Evolutionary conservation across 2,329 filamentous ascomycete genomes (phyloP).

Genomic region (Mollisiaceae sp.): DNA sequence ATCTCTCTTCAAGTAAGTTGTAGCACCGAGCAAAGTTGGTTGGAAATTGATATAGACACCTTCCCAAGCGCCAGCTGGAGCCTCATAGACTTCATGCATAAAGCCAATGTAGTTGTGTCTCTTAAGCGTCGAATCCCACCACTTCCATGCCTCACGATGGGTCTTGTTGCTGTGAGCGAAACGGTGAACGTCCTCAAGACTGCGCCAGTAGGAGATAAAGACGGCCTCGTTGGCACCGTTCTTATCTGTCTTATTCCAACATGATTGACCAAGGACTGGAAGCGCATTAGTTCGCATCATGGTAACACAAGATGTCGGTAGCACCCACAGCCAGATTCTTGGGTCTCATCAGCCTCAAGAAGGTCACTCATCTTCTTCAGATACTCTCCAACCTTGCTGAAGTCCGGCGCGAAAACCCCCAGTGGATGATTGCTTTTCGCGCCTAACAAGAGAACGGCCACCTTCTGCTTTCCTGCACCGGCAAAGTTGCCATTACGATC

Average conservation of each 20-base stretch:
- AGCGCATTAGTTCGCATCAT: background rate
- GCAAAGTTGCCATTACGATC: conserved; percentile 24
- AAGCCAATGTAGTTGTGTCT: conserved; percentile 30
- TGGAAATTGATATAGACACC: conserved; percentile 34
- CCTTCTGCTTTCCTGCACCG: conserved; percentile 27
- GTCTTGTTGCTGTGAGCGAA: conserved; percentile 61
- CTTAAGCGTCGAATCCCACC: conserved; percentile 55
- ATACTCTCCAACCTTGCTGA: conserved; percentile 19
- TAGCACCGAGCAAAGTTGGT: conserved; percentile 26
- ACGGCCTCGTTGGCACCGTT: conserved; percentile 30
- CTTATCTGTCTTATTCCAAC: conserved; percentile 17
- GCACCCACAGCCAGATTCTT: conserved; percentile 30
- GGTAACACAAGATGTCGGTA: background rate
- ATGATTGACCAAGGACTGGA: conserved; percentile 29
- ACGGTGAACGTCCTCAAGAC: conserved; percentile 28
- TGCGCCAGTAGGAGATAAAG: conserved; percentile 31
- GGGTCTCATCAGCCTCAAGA: conserved; percentile 24
- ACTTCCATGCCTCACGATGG: conserved; percentile 83
- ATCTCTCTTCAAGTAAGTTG: conserved; percentile 31
- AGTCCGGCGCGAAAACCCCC: conserved; percentile 30
- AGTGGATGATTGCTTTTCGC: conserved; percentile 33
- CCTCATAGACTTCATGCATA: conserved; percentile 35
- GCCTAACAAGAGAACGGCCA: conserved; percentile 30
- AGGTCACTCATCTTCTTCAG: conserved; percentile 24
- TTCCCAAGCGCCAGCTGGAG: conserved; percentile 27